A percentile compares a stretch with the other conserved stretches of the same genome.
Conservation (phyloP, 495 filamentous ascomycete genomes). For the Penicillium crystallinum region DNA sequence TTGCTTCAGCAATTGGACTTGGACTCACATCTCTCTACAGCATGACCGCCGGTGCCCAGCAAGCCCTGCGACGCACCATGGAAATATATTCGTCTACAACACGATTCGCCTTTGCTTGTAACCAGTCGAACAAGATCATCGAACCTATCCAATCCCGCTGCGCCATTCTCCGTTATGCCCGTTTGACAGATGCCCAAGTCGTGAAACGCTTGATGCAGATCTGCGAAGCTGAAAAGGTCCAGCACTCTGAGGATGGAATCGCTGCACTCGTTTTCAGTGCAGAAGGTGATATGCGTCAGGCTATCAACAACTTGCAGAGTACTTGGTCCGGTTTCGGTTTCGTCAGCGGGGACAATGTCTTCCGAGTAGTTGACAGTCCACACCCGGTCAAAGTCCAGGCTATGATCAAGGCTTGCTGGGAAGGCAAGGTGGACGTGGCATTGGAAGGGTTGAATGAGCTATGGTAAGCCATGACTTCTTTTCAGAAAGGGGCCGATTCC, state of each 20-base stretch:
- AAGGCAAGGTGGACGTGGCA: conserved; percentile 81
- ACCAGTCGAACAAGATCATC: conserved; percentile 99
- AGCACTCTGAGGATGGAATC: conserved; percentile 89
- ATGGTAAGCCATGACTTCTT: conserved; percentile 50
- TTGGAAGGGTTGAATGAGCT: conserved; percentile 84
- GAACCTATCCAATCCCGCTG: conserved; percentile 95
- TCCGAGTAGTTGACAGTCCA: conserved; percentile 93
- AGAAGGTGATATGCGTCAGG: conserved; percentile 98
- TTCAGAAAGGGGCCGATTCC: background rate
- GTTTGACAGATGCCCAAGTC: conserved; percentile 87
- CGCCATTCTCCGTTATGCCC: conserved; percentile 90
- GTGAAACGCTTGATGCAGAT: conserved; percentile 88
- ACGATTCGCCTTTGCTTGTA: conserved; percentile 96
- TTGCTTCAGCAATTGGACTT: background rate
- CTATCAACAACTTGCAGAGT: conserved; percentile 97
- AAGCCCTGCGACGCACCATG: conserved; percentile 94
- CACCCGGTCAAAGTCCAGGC: conserved; percentile 98
- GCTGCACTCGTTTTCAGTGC: conserved; percentile 95
- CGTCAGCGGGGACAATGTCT: conserved; percentile 95
- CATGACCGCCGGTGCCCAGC: conserved; percentile 96
- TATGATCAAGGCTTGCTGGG: conserved; percentile 95
- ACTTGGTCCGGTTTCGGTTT: conserved; percentile 95
- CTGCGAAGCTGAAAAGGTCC: conserved; percentile 77
- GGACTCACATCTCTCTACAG: conserved; percentile 24
- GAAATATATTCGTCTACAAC: conserved; percentile 98